Evolutionary conservation across 139 green algal genomes (phyloP), one percentile per base, ranked within the genome.

Genomic region (Haematococcus sp.): DNA sequence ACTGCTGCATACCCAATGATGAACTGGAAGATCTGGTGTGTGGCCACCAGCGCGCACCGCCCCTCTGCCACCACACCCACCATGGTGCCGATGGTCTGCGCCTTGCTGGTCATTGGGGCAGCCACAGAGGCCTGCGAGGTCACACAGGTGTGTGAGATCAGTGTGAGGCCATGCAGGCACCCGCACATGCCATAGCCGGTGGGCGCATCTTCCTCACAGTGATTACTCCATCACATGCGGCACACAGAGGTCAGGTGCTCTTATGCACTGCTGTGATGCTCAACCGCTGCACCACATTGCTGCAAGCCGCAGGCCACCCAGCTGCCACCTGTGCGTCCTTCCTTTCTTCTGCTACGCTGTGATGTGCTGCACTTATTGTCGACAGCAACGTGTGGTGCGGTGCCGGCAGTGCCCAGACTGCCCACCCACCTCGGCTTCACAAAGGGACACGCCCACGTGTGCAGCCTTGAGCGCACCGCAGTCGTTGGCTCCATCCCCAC

Each of bases 21-120:
- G 71, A 88, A 93, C 85, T 92, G 85, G 85, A 92, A 92, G 68
- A 92, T 89, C 66, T 86, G 76, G 73, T 90, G 89, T 0, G 87
- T 88, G 43, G 85, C 86, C 81, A 83, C 61, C 43, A 93, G 82
- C 30, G 77, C 69, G 79, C 85, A 90, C 17, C 88, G 85, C 0
- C 88, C 88, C 78, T 93, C 87, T 11, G 76, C 76, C 46, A 93
- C 77, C 49, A 93, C 88, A 2, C 76, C 76, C 27, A 93, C 49
- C 87, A 93, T 93, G 76, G 68, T 81, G 30, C 65, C 79, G 30
- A 92, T 80, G 69, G 71, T 89, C 68, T 89, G 87, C 49, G 72
- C 63, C 76, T 77, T 80, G 74, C 74, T 84, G n/a, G 84, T 88
- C 76, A 90, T 82, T 33, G 84, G 84, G 0, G 84, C 84, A 35